phyloP scores from a whole-genome alignment of 768 basidiomycete genomes.

The Lenzites betulinus region DNA sequence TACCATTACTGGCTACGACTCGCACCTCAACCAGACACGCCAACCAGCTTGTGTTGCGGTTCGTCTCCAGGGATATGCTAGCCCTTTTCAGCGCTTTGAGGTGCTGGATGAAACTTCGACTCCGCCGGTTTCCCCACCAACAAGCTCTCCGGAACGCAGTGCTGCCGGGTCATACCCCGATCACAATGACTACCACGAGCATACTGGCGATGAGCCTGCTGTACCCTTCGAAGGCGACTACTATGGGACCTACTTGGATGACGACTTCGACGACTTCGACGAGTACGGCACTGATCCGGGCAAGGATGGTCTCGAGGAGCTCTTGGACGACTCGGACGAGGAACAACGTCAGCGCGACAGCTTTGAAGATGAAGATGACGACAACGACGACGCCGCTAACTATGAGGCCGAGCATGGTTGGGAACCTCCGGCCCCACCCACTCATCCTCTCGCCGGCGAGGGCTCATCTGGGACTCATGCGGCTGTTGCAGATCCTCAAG shows the following conservation, averaged over 20 bases:
- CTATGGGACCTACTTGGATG: neutral
- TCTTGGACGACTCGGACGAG: neutral
- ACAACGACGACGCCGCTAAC: neutral
- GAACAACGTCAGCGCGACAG: neutral
- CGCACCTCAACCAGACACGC: neutral
- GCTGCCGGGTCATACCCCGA: too few species aligned
- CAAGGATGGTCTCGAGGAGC: too few species aligned
- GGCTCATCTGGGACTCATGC: neutral
- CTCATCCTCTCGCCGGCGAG: too few species aligned
- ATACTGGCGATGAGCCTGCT: neutral
- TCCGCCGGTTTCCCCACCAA: too few species aligned
- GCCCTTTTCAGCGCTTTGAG: too few species aligned
- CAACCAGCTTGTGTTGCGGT: neutral
- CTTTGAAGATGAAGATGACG: neutral
- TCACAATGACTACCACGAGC: neutral
- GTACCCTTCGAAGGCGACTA: slow-evolving; percentile 10
- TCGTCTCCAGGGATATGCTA: too few species aligned
- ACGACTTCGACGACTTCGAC: neutral
- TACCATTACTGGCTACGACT: neutral
- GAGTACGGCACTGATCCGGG: too few species aligned
- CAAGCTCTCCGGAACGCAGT: too few species aligned
- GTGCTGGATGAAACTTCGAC: too few species aligned
- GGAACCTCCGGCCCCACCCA: neutral
- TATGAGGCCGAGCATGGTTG: neutral
- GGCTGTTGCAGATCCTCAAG: too few species aligned